phyloP scores from a whole-genome alignment of 2,329 filamentous ascomycete species.

The Epichloe gansuensis region DNA sequence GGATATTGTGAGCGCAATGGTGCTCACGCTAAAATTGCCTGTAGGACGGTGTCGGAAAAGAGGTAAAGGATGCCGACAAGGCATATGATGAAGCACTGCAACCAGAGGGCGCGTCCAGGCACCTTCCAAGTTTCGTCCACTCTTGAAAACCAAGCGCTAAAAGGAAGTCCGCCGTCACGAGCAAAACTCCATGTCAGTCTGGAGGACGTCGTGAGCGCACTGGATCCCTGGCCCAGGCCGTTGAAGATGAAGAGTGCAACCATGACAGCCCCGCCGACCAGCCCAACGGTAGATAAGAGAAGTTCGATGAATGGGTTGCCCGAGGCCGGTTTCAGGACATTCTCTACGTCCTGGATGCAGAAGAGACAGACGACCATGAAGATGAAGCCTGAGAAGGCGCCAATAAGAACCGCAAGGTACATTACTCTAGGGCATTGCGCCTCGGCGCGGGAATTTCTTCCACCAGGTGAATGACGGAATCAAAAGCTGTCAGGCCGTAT shows the following conservation, averaged over 20 bases:
- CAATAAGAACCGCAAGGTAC: constrained; percentile 37
- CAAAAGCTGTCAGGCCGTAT: constrained; percentile 43
- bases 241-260: constrained; percentile 43
- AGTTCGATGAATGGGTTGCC: constrained; percentile 39
- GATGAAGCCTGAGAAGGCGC: constrained; percentile 35
- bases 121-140: constrained; percentile 37
- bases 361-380: constrained; percentile 42
- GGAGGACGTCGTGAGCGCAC: constrained; percentile 37
- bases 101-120: constrained; percentile 39
- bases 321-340: constrained; percentile 25
- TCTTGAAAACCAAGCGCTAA: constrained; percentile 30
- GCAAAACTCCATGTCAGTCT: constrained; percentile 43
- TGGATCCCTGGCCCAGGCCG: constrained; percentile 40
- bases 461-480: constrained; percentile 46
- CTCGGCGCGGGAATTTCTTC: constrained; percentile 43
- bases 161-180: constrained; percentile 38
- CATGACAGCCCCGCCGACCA: constrained; percentile 29
- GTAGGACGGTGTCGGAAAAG: constrained; percentile 39
- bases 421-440: constrained; percentile 39
- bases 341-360: constrained; percentile 33
- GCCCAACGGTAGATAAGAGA: constrained; percentile 23
- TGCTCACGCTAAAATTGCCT: constrained; percentile 44
- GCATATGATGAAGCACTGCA: constrained; percentile 31
- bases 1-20: constrained; percentile 41
- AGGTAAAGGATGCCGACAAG: constrained; percentile 43